These are phyloP conservation scores for Apium graveolens DNA, from an alignment of 129 eudicot genomes.

Conservation along the genomic window DNA sequence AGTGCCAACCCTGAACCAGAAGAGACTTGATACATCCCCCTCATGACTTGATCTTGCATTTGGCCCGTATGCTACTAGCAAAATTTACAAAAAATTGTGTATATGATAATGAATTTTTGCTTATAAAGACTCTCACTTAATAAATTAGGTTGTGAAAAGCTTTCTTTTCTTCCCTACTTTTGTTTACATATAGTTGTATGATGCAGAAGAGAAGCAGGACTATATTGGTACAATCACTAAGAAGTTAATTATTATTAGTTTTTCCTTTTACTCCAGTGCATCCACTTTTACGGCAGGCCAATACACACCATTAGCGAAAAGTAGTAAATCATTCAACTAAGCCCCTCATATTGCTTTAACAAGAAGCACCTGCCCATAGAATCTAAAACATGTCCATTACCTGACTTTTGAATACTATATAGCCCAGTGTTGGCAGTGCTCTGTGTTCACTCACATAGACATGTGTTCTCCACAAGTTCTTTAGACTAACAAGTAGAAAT, in stretches of 20 bases:
- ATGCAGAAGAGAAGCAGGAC: not conserved
- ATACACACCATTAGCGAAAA: slow-evolving; percentile 12
- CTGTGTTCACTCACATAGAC: slow-evolving; percentile 28
- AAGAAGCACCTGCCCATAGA: slow-evolving; percentile 20
- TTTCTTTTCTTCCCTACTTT: not conserved
- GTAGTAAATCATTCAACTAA: slow-evolving; percentile 14
- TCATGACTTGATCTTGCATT: not conserved
- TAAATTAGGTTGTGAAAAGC: not conserved
- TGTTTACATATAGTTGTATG: not conserved
- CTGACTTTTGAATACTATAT: slow-evolving; percentile 27
- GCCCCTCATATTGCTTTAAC: slow-evolving; percentile 18
- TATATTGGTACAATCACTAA: not conserved
- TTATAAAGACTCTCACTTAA: not conserved
- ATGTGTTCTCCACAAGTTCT: slow-evolving; percentile 5
- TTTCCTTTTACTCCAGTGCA: not conserved
- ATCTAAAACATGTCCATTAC: slow-evolving; percentile 17
- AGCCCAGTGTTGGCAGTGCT: slow-evolving; percentile 25
- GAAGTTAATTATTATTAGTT: not conserved
- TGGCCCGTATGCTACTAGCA: not conserved
- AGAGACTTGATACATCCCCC: not conserved
- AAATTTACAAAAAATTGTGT: not conserved
- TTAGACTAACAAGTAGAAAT: not conserved
- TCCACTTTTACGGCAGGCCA: slow-evolving; percentile 16
- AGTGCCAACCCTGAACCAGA: not conserved
- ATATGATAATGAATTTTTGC: not conserved